Evolutionary conservation across 257 asterid genomes (phyloP), one percentile per base, ranked within the genome.

Genomic region (Ilex aquifolium): DNA sequence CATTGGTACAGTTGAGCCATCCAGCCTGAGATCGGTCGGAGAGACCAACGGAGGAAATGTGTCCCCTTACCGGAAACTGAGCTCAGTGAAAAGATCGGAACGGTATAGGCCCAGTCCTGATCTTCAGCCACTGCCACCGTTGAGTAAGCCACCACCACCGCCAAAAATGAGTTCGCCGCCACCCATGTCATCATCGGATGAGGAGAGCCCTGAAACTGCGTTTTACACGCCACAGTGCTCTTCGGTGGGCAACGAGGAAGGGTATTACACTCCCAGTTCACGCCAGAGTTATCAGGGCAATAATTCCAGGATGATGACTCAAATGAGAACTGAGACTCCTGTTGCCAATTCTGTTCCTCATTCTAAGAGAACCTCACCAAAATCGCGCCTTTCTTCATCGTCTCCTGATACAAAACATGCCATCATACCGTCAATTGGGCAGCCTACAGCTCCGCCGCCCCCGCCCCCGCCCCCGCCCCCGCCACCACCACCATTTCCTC

Each of bases 41-140:
- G 91, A 82, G 31, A 51, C 79, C 7, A 74, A 67, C 50, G 83
- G 42, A 49, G 76, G 76, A 14, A 61, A 65, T 57, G 86, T 65
- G 32, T 93, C 96, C 5, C 96, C 97, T n/a, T 82, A 88, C 69
- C 68, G 83, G 30, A 90, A 90, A 56, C 67, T 93, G 48, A 85
- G 77, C 44, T 65, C 97, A 0, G 81, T 77, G 1, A 89, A 85
- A 68, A 79, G 86, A 84, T 78, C 83, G 15, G 88, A 83, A 1
- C 83, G 96, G 17, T 93, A 93, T 56, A 75, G 99, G 56, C 99
- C 99, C 1, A 93, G 99, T 59, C 99, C 99, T 16, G 99, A 93
- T 61, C 97, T 90, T 44, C 99, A 93, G 72, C 99, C 99, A 7
- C 77, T 93, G 71, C 99, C 99, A 59, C 97, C 97, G 11, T 36